Conservation (phyloP, 164 flowering plant species). For the Nymphaea colorata region DNA sequence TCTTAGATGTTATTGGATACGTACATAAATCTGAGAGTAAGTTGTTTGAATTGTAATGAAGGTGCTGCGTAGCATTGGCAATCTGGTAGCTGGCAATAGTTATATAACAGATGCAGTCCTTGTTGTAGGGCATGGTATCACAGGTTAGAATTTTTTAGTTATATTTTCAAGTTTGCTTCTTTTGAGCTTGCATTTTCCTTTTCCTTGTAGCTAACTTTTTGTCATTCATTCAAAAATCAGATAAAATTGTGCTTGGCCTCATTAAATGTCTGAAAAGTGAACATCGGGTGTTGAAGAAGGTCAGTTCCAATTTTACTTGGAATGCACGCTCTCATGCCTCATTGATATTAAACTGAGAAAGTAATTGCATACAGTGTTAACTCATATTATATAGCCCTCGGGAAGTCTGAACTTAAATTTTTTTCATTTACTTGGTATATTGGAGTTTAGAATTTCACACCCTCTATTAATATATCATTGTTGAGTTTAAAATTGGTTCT, state of each 20-base stretch:
- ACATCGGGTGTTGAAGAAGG: conserved; percentile 94
- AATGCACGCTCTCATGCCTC: too few species aligned
- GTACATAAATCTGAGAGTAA: not conserved
- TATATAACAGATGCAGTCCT: conserved; percentile 33
- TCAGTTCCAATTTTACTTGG: conserved; percentile 3
- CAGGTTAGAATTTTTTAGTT: conserved; percentile 36
- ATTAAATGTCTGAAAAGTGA: conserved; percentile 78
- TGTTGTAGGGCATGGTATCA: conserved; percentile 51
- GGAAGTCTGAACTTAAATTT: too few species aligned
- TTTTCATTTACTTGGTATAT: too few species aligned
- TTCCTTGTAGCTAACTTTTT: not conserved
- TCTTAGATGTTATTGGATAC: not conserved
- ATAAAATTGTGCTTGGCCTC: conserved; percentile 38
- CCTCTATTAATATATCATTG: too few species aligned
- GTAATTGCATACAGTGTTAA: not conserved
- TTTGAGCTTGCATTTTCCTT: not conserved
- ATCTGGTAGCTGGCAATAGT: conserved; percentile 79
- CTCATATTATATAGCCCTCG: too few species aligned
- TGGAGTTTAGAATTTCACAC: too few species aligned
- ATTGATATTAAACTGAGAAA: not conserved
- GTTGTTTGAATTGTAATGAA: conserved; percentile 6
- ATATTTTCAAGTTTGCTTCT: not conserved
- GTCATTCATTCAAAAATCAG: conserved; percentile 26
- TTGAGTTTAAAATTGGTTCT: too few species aligned
- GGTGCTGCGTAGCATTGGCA: conserved; percentile 88